Evolutionary conservation across 2,329 filamentous ascomycete genomes (phyloP), one percentile per base, ranked within the genome.

Genomic region (Penicillium brevicompactum): DNA sequence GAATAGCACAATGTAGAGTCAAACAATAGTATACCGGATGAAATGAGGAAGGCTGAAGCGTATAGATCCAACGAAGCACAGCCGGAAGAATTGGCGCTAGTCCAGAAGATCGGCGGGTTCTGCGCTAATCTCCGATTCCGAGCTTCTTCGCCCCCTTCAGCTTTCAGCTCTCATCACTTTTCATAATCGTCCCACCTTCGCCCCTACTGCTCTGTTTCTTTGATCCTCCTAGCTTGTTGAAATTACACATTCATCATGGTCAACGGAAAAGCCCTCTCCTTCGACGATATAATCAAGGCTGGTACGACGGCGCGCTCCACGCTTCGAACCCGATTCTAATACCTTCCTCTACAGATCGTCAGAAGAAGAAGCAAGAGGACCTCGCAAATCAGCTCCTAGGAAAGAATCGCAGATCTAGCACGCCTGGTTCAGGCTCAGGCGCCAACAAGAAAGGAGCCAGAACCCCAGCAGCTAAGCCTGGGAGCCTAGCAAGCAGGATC

Each of bases 381-480:
- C 77, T 87, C 4, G 84, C 85, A 45, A 82, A 83, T 60, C 75
- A 85, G 65, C 82, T 88, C 41, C 78, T 87, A 30, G 82, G 83
- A 42, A 78, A 75, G 60, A 80, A 78, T 57, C 77, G 82, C 62
- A 77, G 80, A 60, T 69, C 76, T 11, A 81, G 75, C 63, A 75
- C 75, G 5, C 76, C 81, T 10, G 76, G 76, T 16, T 70, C 77
- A 22, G 76, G 74, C 48, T 63, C 70, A 34, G 67, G 47, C n/a
- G 24, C 47, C 21, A 34, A 34, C 34, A 55, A 37, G 21, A 53
- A 53, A 46, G 18, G 24, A 21, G 76, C 64, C 57, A 71, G 71
- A 60, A 73, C 71, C 56, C 68, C 76, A 66, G 67, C 70, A 68
- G 58, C 73, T 65, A 78, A 72, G 68, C 78, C 76, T 59, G 76